Base-by-base conservation (phyloP, 345 rosid species). In the Hibiscus trionum region DNA sequence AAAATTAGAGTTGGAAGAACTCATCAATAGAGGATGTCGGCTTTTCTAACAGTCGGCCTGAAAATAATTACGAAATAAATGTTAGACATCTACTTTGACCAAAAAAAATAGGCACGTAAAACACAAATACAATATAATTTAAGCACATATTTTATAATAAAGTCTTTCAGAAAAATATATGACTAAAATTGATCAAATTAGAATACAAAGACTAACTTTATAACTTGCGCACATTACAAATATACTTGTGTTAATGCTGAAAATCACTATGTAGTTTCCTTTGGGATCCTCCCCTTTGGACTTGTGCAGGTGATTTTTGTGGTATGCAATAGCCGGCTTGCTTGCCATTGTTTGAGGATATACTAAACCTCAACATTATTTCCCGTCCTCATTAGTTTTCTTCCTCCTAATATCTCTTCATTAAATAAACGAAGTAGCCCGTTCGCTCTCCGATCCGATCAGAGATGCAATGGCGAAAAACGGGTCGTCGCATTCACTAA, bases 401-500 rank as follows among this genome's bases (percentile, higher is more conserved):
- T 63, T 37, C 47, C 14, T 61, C 26, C 16, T 2, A 57, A 24
- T 7, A 35, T n/a, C 27, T 3, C 49, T 37, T 37, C 44, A 1
- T 7, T 7, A 24, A 21, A 66, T 8, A 37, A 46, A 44, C 9
- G 19, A 10, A 19, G 14, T 0, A 4, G 15, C 24, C 17, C 17
- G 26, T 7, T 19, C 16, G 42, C 42, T 37, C 42, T 37, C 9
- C 39, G 31, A 24, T 47, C 37, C 37, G 5, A 21, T 19, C 16
- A 10, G 67, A 14, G 57, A 4, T 12, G 0, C 82, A 11, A 75
- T 59, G 82, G 21, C 83, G 3, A 84, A 80, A 69, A 52, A 66
- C 1, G 52, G 10, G 37, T 82, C 81, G 71, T 64, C 87, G 0
- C 90, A 88, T 16, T 42, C 87, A 0, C 93, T 90, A 19, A 26